Evolutionary conservation across 371 early-diverging fungal genomes (phyloP), one percentile per base, ranked within the genome.

Genomic region (Chytridiales sp.): DNA sequence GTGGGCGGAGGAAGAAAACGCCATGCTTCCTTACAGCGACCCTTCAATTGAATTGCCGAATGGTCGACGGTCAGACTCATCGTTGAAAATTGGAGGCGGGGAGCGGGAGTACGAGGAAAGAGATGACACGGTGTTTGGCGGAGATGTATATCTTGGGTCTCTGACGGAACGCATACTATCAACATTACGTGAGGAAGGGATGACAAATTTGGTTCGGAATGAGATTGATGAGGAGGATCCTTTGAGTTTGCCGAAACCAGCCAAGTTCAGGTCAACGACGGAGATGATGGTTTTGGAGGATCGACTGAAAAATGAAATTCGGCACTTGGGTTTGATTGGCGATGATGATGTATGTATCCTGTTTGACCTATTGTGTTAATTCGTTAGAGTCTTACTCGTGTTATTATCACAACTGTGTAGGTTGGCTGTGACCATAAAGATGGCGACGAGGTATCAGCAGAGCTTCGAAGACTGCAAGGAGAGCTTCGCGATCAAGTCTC

Each of bases 1-100:
- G 31, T 94, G 93, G 93, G 82, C 86, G 1, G 91, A 88, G 50
- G 92, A 94, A 62, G 94, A 95, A 11, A 62, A 68, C 19, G 66
- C 67, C 4, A 71, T 79, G 19, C 26, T 58, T n/a, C 64, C 64
- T 22, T n/a, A 6, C 36, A 34, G 13, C 52, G 19, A 13, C 43
- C 43, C 22, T n/a, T n/a, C 17, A 17, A 27, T 38, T 13, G 40
- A 19, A 21, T 43, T 17, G 19, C 49, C n/a, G 5, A 36, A 24
- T 41, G 21, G 15, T n/a, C 56, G 5, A 31, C 30, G 8, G 34
- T 44, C 8, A 13, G 31, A 11, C 8, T 24, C 56, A 27, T 40
- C 26, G 19, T 21, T 39, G 13, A 8, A 44, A 26, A 38, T 42
- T 15, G 24, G 54, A 24, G 26, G 8, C 21, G 67, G 43, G 31